phyloP scores from a whole-genome alignment of 2,329 filamentous ascomycete genomes.

The Pseudogymnoascus sp. region DNA sequence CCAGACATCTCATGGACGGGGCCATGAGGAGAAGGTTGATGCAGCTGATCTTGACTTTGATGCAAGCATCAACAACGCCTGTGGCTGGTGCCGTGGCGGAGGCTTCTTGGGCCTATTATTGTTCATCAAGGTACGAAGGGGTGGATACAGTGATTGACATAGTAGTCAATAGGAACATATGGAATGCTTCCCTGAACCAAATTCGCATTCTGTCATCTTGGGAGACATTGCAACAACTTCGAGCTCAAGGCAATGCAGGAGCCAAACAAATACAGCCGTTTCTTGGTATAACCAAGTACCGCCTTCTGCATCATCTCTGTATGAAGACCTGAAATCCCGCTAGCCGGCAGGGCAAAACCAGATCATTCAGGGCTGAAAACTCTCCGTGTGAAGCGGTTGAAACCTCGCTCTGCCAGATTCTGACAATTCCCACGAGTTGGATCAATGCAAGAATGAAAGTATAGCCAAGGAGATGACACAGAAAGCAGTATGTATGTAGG shows the following conservation, averaged over 20 bases:
- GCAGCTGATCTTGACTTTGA: slow-evolving; percentile 53
- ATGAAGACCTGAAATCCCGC: slow-evolving; percentile 23
- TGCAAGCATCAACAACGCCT: slow-evolving; percentile 35
- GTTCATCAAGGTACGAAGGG: slow-evolving; percentile 29
- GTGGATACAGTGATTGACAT: slow-evolving; percentile 35
- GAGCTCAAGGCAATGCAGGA: neutral
- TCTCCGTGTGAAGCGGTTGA: slow-evolving; percentile 34
- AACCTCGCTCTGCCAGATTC: slow-evolving; percentile 44
- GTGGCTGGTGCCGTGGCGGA: slow-evolving; percentile 45
- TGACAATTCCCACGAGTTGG: slow-evolving; percentile 52
- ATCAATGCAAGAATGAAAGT: slow-evolving; percentile 21
- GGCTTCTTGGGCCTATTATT: slow-evolving; percentile 37
- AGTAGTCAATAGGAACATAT: slow-evolving; percentile 37
- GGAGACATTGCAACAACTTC: slow-evolving; percentile 14
- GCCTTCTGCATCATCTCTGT: slow-evolving; percentile 22
- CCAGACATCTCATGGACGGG: slow-evolving; percentile 21
- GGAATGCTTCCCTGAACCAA: slow-evolving; percentile 33
- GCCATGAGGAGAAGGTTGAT: slow-evolving; percentile 53
- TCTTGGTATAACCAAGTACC: slow-evolving; percentile 17
- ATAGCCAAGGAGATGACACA: slow-evolving; percentile 23
- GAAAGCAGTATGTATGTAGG: slow-evolving; percentile 28
- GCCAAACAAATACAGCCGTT: neutral
- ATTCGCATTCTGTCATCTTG: slow-evolving; percentile 25
- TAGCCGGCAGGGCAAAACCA: neutral
- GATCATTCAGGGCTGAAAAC: neutral